phyloP scores from a whole-genome alignment of 306 rosid species.

The Ormosia emarginata region DNA sequence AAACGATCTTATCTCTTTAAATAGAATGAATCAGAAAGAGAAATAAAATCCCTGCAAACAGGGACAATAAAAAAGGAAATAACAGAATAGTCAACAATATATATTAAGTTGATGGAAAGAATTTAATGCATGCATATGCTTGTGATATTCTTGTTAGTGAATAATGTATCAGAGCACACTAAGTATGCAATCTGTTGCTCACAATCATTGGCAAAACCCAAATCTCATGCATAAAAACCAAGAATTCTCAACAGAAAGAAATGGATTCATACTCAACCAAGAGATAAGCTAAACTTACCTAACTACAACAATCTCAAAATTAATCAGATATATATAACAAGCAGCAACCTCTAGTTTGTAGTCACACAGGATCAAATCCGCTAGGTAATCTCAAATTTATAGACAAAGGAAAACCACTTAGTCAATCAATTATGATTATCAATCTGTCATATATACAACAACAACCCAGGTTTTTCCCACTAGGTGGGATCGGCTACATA shows the following conservation, averaged over 20 bases:
- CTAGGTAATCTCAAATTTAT: not conserved
- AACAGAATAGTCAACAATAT: too few species aligned
- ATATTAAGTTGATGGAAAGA: too few species aligned
- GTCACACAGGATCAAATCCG: slow-evolving; percentile 1
- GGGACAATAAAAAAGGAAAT: too few species aligned
- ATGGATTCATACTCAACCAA: not conserved
- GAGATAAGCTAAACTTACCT: slow-evolving; percentile 2
- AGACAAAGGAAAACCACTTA: not conserved
- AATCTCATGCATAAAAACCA: not conserved
- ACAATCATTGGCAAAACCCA: not conserved
- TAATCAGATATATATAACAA: not conserved
- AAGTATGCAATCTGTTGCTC: not conserved
- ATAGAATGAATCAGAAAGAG: too few species aligned
- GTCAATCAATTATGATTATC: not conserved
- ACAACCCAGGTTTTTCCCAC: too few species aligned
- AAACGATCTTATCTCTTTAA: too few species aligned
- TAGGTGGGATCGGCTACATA: too few species aligned
- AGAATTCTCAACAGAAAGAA: not conserved
- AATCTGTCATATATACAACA: not conserved
- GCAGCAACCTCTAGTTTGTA: not conserved
- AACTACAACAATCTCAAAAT: not conserved
- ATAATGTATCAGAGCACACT: not conserved
- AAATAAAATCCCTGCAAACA: too few species aligned
- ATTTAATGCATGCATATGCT: not conserved
- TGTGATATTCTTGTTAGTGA: not conserved